Evolutionary conservation across 2,329 filamentous ascomycete genomes (phyloP), one percentile per base, ranked within the genome.

Genomic region (Xylariaceae sp.): DNA sequence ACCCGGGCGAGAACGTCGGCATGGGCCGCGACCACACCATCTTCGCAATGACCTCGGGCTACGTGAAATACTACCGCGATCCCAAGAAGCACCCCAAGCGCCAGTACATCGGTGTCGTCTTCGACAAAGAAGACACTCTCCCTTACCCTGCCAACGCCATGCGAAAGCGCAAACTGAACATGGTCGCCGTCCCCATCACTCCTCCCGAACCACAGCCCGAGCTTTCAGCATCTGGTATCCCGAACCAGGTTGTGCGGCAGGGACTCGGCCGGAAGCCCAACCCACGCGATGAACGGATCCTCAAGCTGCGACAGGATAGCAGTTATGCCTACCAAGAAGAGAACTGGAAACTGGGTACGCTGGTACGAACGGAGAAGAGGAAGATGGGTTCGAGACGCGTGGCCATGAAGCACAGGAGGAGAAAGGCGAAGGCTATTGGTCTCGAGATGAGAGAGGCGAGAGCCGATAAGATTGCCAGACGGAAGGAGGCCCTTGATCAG

Each of bases 21-120:
- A 93, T 97, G 78, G 94, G 94, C 46, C 88, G 94, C 55, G 92
- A 99, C 71, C 94, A 97, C 77, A 97, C 93, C 46, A 95, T 99
- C 69, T 96, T 89, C 72, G 86, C 94, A 48, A 86, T 85, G 54
- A 83, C 88, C 50, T 80, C 87, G 3, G 94, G 94, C 58, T 99
- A 95, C 72, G 94, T 99, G 55, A 91, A 94, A 64, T 99, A 96
- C 81, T 99, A 99, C 79, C 85, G 87, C 67, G 93, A 99, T 68
- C 91, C 92, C 0, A 72, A 80, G 31, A 81, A 78, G 53, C 90
- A 97, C 71, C 89, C 92, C 1, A 88, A 90, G 61, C 83, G 92
- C 55, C 90, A 96, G 71, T 99, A 92, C 77, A 99, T 99, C 65
- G 94, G 94, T 56, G 88, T 99, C 17, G 88, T 89, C 33, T 92